phyloP scores from a whole-genome alignment of 2,329 filamentous ascomycete genomes.

The Neophaeococcomyces aloes region DNA sequence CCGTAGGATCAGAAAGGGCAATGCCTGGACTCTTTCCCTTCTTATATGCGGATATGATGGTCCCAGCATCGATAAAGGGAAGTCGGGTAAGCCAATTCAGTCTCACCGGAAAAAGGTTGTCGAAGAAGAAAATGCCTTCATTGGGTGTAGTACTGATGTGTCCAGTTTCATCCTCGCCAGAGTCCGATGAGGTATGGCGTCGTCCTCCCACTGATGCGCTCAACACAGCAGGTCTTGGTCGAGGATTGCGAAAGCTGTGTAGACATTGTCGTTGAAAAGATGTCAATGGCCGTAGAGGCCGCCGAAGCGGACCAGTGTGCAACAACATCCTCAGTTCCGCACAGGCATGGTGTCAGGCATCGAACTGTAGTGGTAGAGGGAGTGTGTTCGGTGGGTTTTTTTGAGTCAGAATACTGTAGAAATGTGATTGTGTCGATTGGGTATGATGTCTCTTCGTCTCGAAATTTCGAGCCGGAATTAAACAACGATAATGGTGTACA shows the following conservation, averaged over 20 bases:
- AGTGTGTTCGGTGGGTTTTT: too few relatives aligned
- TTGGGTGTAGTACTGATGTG: conserved; percentile 68
- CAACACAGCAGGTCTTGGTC: conserved; percentile 8
- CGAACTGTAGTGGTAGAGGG: too few relatives aligned
- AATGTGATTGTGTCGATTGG: too few relatives aligned
- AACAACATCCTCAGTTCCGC: background rate
- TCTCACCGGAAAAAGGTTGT: conserved; percentile 78
- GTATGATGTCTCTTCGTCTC: too few relatives aligned
- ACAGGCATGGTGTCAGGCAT: background rate
- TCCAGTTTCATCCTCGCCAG: conserved; percentile 40
- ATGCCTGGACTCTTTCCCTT: conserved; percentile 40
- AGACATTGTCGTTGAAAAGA: conserved; percentile 7
- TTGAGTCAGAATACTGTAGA: too few relatives aligned
- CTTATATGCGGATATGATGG: conserved; percentile 11
- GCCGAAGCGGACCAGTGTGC: background rate
- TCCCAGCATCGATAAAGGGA: conserved; percentile 37
- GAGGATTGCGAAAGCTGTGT: conserved; percentile 11
- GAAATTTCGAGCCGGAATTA: too few relatives aligned
- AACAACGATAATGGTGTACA: too few relatives aligned
- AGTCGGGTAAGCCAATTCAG: conserved; percentile 53
- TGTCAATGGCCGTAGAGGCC: background rate
- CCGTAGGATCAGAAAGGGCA: conserved; percentile 46
- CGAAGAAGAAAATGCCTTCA: conserved; percentile 80
- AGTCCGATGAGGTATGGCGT: conserved; percentile 4
- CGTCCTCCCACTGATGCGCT: conserved; percentile 8